Base-by-base conservation (phyloP, 768 basidiomycete genomes). In the Omphalotus guepiniiformis region DNA sequence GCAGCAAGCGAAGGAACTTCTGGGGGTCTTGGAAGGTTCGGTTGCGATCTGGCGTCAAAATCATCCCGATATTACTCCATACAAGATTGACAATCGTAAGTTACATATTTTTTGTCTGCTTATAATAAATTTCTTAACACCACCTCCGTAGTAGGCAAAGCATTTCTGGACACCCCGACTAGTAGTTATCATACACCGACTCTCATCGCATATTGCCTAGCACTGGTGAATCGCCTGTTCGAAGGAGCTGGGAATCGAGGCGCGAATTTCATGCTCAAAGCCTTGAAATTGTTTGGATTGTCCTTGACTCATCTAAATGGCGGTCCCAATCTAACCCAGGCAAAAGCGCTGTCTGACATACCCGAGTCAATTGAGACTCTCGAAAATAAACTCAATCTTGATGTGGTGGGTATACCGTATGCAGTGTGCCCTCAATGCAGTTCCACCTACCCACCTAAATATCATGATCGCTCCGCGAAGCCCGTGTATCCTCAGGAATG, bases 311-410 rank as follows among this genome's bases (percentile, higher is more conserved):
- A 9, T 8, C 32, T 45, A 9, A n/a, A n/a, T n/a, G 43, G 43
- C 6, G 43, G 43, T 4, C 41, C 26, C 27, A 42, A 42, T 42
- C 16, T 28, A 9, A 12, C 13, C 38, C 41, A 42, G 27, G 23
- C 21, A 15, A 21, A 11, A 25, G 41, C 21, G 13, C 41, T 42
- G 15, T 11, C 41, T 21, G 26, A 9, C 13, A 28, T 42, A 13
- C 41, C 41, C 27, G 41, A 42, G 27, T 26, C 41, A 9, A 42
- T 42, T 25, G 23, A 27, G 41, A 29, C 41, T 42, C 41, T 42
- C 9, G 41, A 42, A 25, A 15, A 25, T 9, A 25, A 29, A 21
- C 21, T 42, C 21, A 42, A 42, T 27, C 41, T 42, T 13, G 26
- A 27, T 25, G 21, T 42, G 11, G 13, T 27, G 21, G 13, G 41